phyloP scores from a whole-genome alignment of 2,329 filamentous ascomycete species.

The Colletotrichum sp. region DNA sequence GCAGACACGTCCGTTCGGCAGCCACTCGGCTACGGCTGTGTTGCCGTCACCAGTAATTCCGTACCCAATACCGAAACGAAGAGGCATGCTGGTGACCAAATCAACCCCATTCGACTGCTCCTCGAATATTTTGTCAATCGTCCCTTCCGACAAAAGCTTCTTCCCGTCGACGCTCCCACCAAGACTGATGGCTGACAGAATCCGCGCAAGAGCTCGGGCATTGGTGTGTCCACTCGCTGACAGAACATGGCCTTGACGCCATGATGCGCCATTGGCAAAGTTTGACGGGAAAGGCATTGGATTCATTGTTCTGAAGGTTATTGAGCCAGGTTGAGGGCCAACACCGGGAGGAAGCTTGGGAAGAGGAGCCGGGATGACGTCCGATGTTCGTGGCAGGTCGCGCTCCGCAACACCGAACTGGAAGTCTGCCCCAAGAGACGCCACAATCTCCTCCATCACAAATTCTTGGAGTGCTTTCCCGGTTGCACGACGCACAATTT shows the following conservation, averaged over 20 bases:
- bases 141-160: slow-evolving; percentile 40
- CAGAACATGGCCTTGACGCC: slow-evolving; percentile 44
- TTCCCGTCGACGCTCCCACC: slow-evolving; percentile 23
- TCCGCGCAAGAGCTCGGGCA: slow-evolving; percentile 43
- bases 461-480: slow-evolving; percentile 48
- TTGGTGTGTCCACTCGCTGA: slow-evolving; percentile 50
- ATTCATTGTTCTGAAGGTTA: slow-evolving; percentile 35
- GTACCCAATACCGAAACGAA: slow-evolving; percentile 48
- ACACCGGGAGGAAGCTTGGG: slow-evolving; percentile 10
- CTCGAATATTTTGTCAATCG: slow-evolving; percentile 47
- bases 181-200: slow-evolving; percentile 37
- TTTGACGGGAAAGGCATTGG: slow-evolving; percentile 25
- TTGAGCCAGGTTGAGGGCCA: slow-evolving; percentile 26
- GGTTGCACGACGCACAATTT: slow-evolving; percentile 43
- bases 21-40: slow-evolving; percentile 26
- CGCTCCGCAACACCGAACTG: slow-evolving; percentile 45
- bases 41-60: slow-evolving; percentile 34
- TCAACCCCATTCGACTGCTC: slow-evolving; percentile 48
- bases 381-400: slow-evolving; percentile 39
- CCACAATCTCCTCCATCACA: slow-evolving; percentile 37
- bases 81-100: slow-evolving; percentile 34
- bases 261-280: slow-evolving; percentile 30
- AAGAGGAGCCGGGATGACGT: slow-evolving; percentile 36
- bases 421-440: slow-evolving; percentile 49
- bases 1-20: slow-evolving; percentile 35